Conservation (phyloP, 2,329 filamentous ascomycete species). For the Penicillium polonicum region DNA sequence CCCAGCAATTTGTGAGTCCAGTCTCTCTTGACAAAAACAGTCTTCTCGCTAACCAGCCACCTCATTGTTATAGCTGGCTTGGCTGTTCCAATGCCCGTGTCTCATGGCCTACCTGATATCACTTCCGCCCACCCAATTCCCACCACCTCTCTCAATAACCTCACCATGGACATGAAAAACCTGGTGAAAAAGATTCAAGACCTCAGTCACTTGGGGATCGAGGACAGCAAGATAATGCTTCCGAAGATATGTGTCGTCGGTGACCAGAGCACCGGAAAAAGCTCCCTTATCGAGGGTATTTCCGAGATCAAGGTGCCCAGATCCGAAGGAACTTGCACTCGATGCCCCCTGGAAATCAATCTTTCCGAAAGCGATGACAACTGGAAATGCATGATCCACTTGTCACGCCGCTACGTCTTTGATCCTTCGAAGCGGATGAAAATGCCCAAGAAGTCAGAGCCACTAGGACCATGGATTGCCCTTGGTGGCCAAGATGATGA, state of each 20-base stretch:
- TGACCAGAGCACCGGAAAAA: constrained; percentile 83
- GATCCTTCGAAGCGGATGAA: constrained; percentile 36
- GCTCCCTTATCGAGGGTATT: constrained; percentile 62
- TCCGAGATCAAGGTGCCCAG: constrained; percentile 69
- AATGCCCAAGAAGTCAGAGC: constrained; percentile 52
- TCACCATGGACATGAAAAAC: constrained; percentile 37
- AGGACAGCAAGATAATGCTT: constrained; percentile 63
- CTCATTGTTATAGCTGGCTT: neutral
- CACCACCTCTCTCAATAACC: constrained; percentile 10
- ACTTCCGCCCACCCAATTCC: neutral
- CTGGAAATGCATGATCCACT: constrained; percentile 68
- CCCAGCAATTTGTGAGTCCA: neutral
- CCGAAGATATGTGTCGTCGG: constrained; percentile 82
- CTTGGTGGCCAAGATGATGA: constrained; percentile 48
- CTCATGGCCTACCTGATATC: neutral
- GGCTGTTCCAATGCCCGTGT: neutral
- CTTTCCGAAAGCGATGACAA: constrained; percentile 54
- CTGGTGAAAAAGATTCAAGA: constrained; percentile 50
- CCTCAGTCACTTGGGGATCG: constrained; percentile 70
- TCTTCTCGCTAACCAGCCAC: neutral
- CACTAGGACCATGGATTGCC: constrained; percentile 64
- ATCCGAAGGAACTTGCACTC: constrained; percentile 70
- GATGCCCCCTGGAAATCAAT: constrained; percentile 78
- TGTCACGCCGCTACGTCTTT: constrained; percentile 62
- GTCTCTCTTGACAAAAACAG: neutral